Conservation (phyloP, 2,329 filamentous ascomycete genomes). For the Ceratocystis albifundus region DNA sequence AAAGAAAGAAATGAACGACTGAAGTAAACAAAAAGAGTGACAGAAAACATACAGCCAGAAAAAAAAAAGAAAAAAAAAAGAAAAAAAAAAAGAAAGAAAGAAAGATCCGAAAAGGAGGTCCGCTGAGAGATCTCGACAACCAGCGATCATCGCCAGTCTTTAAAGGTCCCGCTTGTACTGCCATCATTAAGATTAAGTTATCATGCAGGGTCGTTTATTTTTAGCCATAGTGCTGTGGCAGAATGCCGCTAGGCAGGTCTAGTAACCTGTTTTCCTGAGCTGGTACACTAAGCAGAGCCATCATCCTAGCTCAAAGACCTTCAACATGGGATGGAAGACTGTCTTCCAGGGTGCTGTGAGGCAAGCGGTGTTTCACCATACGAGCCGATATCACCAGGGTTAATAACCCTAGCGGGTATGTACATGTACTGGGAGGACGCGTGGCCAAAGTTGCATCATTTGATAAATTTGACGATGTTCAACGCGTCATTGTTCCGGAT, state of each 20-base stretch:
- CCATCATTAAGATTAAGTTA: conserved; percentile 11
- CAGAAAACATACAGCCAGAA: neutral
- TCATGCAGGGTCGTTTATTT: conserved; percentile 1
- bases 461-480: too few species aligned
- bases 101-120: neutral
- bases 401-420: neutral
- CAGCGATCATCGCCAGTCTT: neutral
- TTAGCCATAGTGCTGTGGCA: neutral
- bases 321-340: conserved; percentile 7
- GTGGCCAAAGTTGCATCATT: too few species aligned
- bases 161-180: conserved; percentile 3
- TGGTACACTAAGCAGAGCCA: neutral
- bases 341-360: neutral
- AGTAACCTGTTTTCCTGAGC: neutral
- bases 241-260: neutral
- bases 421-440: too few species aligned
- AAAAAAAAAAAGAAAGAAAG: neutral
- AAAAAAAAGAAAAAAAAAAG: neutral
- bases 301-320: neutral
- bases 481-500: too few species aligned
- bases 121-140: neutral
- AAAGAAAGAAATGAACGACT: neutral
- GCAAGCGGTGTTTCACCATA: conserved; percentile 1
- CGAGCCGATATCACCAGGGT: neutral
- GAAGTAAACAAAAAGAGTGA: neutral